These are phyloP conservation scores for Claviceps purpurea DNA, from an alignment of 2,329 filamentous ascomycete genomes.

Conservation along the genomic window DNA sequence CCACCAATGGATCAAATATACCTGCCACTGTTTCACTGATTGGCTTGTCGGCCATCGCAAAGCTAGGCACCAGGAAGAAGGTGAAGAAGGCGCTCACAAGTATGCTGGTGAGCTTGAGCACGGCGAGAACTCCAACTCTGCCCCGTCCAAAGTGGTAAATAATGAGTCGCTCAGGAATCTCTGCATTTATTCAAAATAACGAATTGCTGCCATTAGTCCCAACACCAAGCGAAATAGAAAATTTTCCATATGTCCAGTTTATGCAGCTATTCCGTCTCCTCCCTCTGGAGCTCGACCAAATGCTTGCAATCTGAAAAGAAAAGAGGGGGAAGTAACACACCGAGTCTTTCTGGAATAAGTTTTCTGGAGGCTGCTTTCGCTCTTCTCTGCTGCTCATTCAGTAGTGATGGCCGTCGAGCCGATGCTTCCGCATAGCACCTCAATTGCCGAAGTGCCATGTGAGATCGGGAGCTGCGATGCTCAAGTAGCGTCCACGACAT, in stretches of 20 bases:
- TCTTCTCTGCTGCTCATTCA: constrained; percentile 5
- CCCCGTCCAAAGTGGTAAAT: constrained; percentile 65
- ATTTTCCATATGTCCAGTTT: no score
- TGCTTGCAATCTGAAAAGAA: not conserved
- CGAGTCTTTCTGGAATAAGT: not conserved
- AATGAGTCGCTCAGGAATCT: constrained; percentile 45
- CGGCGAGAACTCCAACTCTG: constrained; percentile 53
- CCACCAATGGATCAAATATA: constrained; percentile 10
- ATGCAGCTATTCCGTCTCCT: not conserved
- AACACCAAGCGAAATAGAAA: not conserved
- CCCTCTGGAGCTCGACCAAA: not conserved
- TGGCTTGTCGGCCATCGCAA: constrained; percentile 29
- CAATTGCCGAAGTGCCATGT: not conserved
- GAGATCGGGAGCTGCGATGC: not conserved
- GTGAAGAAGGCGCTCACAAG: constrained; percentile 55
- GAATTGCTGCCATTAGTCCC: not conserved
- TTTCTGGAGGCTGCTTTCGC: constrained; percentile 13
- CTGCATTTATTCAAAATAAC: constrained; percentile 15
- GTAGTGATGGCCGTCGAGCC: not conserved
- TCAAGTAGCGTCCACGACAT: not conserved
- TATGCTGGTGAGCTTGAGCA: constrained; percentile 57
- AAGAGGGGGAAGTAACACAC: not conserved
- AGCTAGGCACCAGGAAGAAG: constrained; percentile 48
- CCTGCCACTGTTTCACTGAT: constrained; percentile 22
- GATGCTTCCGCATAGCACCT: not conserved